These are phyloP conservation scores for Neonothopanus nambi DNA, from an alignment of 1,284 basidiomycete genomes.

Conservation along the genomic window DNA sequence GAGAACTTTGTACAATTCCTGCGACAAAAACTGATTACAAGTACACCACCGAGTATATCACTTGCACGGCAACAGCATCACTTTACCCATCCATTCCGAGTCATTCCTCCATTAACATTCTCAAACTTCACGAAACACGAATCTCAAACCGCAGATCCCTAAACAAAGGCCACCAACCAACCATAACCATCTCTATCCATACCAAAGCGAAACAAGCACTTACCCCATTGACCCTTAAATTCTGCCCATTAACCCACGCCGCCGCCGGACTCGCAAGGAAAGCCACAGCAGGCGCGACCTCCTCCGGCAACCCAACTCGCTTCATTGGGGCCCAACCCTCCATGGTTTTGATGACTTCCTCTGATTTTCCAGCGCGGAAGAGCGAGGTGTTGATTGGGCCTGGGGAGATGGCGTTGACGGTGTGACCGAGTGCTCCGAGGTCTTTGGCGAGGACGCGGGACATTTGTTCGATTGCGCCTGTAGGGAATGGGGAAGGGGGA, in stretches of 20 bases:
- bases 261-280: slow-evolving; percentile 51
- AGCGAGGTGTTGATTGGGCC: slow-evolving; percentile 55
- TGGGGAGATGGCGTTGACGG: slow-evolving; percentile 58
- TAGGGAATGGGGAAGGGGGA: background rate
- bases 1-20: no score
- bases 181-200: no score
- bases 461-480: slow-evolving; percentile 56
- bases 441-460: slow-evolving; percentile 63
- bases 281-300: slow-evolving; percentile 57
- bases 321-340: slow-evolving; percentile 46
- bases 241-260: slow-evolving; percentile 60
- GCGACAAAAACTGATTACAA: no score
- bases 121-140: no score
- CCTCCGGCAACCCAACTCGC: slow-evolving; percentile 51
- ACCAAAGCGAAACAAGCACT: slow-evolving; percentile 20
- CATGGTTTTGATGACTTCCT: slow-evolving; percentile 45
- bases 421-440: slow-evolving; percentile 50
- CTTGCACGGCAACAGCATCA: no score
- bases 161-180: no score
- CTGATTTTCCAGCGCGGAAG: slow-evolving; percentile 53
- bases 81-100: no score
- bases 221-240: slow-evolving; percentile 56
- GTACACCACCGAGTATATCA: no score
- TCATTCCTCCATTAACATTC: no score
- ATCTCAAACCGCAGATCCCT: no score